Base-by-base conservation (phyloP, 2,329 filamentous ascomycete species). In the Arthrobotrys entomopaga region DNA sequence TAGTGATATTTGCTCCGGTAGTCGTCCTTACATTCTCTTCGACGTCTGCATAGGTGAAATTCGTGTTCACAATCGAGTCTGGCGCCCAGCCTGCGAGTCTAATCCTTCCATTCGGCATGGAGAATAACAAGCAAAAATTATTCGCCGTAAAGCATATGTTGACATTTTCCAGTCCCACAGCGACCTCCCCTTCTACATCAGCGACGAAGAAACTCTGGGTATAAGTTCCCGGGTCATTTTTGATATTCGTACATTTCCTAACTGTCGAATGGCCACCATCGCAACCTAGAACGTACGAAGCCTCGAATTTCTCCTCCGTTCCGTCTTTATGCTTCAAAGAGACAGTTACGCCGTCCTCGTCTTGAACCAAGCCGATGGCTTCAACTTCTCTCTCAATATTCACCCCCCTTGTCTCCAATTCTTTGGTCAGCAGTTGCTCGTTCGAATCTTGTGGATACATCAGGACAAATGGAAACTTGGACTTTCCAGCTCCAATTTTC, bases 181-280 rank as follows among this genome's bases (percentile, higher is more conserved):
- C 78, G 13, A 79, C 78, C 34, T 77, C 77, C n/a, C 78, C 80
- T 52, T 81, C 80, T 4, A 82, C 78, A 61, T 85, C 84, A 48
- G 81, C 81, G 16, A 85, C 82, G 38, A 83, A 81, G 67, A 84
- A 85, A 2, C 82, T 78, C 48, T 83, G 82, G 0, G 80, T 78
- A 57, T 85, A 85, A 0, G 81, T 79, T 1, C 79, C 82, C 0
- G 84, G 84, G 3, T 82, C 80, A 58, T 83, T 85, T 4, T 78
- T 78, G 22, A 84, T 79, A 16, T 77, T 78, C 20, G 82, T 81
- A 0, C 77, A 75, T 60, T 81, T 82, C 16, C 86, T 83, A 1
- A 87, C 82, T 1, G 80, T 82, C 0, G 84, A 86, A 16, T 83
- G 82, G 0, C 85, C 83, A 0, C 86, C 86, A 46, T 87, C 86